Conservation (phyloP, 345 rosid genomes). For the Limnanthes douglasii region DNA sequence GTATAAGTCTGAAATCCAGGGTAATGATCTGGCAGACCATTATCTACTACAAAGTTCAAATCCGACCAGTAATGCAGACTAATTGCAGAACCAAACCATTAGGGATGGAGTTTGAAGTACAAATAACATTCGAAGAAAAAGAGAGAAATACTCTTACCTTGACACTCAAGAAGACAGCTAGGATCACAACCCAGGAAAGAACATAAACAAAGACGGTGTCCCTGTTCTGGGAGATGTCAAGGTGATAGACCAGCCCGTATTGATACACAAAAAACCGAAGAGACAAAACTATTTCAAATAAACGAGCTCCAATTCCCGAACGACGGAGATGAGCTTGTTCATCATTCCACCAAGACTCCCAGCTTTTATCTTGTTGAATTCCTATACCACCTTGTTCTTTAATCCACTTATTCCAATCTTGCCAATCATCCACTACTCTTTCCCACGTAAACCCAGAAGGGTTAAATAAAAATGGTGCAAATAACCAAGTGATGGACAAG, state of each 20-base stretch:
- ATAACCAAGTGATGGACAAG: slow-evolving; percentile 89
- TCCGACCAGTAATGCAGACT: no score
- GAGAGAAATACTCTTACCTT: slow-evolving; percentile 34
- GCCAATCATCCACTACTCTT: slow-evolving; percentile 89
- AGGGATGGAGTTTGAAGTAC: no score
- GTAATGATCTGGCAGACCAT: no score
- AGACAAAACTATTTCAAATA: slow-evolving; percentile 64
- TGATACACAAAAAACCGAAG: slow-evolving; percentile 84
- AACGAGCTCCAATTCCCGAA: slow-evolving; percentile 61
- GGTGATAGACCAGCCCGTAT: slow-evolving; percentile 96
- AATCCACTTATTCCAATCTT: slow-evolving; percentile 97
- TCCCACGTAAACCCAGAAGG: slow-evolving; percentile 90
- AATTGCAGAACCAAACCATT: no score
- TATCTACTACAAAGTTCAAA: no score
- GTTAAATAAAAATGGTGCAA: slow-evolving; percentile 88
- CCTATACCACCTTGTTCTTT: slow-evolving; percentile 93
- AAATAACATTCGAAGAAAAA: no score
- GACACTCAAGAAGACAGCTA: slow-evolving; percentile 64
- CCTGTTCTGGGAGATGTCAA: slow-evolving; percentile 79
- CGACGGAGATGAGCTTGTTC: slow-evolving; percentile 76
- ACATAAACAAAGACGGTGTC: slow-evolving; percentile 70
- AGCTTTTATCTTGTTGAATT: slow-evolving; percentile 85
- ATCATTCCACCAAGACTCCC: slow-evolving; percentile 98
- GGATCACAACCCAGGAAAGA: slow-evolving; percentile 84
- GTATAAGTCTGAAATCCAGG: no score